These are phyloP conservation scores for Solanum bulbocastanum DNA, from an alignment of 257 asterid species.

Conservation along the genomic window DNA sequence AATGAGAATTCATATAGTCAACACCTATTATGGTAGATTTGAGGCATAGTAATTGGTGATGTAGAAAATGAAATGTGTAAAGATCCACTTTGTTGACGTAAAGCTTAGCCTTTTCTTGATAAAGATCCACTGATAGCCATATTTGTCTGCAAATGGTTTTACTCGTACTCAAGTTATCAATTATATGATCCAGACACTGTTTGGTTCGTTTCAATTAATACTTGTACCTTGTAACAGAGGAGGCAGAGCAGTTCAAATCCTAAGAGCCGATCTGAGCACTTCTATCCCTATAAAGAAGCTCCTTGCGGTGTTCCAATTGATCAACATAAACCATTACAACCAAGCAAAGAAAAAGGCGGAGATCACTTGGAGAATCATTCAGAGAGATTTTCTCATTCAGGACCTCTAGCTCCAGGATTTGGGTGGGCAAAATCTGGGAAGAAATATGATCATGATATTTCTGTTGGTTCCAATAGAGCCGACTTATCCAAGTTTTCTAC, in stretches of 20 bases:
- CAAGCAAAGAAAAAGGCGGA: conserved; percentile 19
- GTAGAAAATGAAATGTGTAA: background rate
- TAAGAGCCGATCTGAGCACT: conserved; percentile 35
- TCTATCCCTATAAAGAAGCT: conserved; percentile 23
- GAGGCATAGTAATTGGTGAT: background rate
- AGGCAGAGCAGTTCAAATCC: conserved; percentile 32
- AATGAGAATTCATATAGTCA: background rate
- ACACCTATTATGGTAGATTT: background rate
- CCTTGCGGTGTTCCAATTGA: conserved; percentile 22
- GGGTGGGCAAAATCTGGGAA: conserved; percentile 34
- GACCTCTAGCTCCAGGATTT: conserved; percentile 54
- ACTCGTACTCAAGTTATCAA: background rate
- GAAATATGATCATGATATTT: conserved; percentile 23
- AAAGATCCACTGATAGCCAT: background rate
- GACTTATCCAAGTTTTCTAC: conserved; percentile 36
- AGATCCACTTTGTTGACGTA: background rate
- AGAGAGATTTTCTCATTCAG: conserved; percentile 42
- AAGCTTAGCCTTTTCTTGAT: background rate
- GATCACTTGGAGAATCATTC: conserved; percentile 20
- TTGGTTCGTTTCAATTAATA: background rate
- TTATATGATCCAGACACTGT: background rate
- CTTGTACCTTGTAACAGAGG: conserved; percentile 29
- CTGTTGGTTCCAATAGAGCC: conserved; percentile 19
- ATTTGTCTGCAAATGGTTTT: background rate
- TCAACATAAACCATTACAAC: conserved; percentile 22